Evolutionary conservation across 2,329 filamentous ascomycete species (phyloP), one percentile per base, ranked within the genome.

Genomic region (Botrytis elliptica): DNA sequence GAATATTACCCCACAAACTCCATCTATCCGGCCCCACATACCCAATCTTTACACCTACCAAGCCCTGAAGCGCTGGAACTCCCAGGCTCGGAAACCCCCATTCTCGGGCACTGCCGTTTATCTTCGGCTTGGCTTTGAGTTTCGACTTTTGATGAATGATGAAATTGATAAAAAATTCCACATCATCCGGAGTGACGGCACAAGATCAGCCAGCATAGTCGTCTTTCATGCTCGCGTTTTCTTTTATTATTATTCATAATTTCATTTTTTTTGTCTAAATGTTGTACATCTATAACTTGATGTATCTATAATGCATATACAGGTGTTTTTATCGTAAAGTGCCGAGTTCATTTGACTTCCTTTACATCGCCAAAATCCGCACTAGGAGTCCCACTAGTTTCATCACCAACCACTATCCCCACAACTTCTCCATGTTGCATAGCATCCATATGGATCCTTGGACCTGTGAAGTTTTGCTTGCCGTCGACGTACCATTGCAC

Each of bases 401-500:
- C 69, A 33, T 64, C 69, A 16, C 36, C 69, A 16, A 71, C 57
- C 25, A 33, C 73, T 55, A 77, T 74, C 5, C 74, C 75, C 4
- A 77, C 66, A 5, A 79, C 77, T 36, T 78, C 79, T 1, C 79
- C 81, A 64, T 77, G 75, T 36, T 78, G 76, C 64, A 82, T 59
- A 10, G 75, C 75, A 12, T 79, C 79, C 1, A 86, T 80, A 74
- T 87, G 84, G 29, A 87, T 77, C 9, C 83, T 82, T 46, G 79
- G 79, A 6, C 79, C 78, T 14, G 70, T 75, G 86, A 87, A 90
- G 79, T 90, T 89, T 83, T 89, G 89, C 46, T 86, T 83, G 10
- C 88, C 88, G 75, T 90, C 88, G 22, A 90, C 80, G 70, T 89
- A 82, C 88, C 88, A 91, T 77, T 89, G 88, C 40, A 89, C 80